phyloP scores from a whole-genome alignment of 1,139 yeast species.

The Hansenula anomala region DNA sequence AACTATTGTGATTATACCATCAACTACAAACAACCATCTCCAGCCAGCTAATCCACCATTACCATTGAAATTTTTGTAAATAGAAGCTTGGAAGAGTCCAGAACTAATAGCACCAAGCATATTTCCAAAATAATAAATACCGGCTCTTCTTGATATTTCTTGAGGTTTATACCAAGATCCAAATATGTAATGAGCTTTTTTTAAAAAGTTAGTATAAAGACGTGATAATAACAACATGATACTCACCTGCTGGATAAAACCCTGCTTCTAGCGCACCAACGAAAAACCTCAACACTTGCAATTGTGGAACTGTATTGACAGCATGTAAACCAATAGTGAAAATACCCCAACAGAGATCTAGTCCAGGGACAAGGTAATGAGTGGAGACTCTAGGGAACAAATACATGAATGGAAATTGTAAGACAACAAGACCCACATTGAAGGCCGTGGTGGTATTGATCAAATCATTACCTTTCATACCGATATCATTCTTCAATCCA shows the following conservation, averaged over 20 bases:
- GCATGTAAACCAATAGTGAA: conserved; percentile 42
- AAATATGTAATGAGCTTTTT: conserved; percentile 59
- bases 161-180: conserved; percentile 50
- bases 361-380: conserved; percentile 34
- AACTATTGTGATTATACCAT: conserved; percentile 54
- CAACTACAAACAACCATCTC: conserved; percentile 73
- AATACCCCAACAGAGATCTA: conserved; percentile 52
- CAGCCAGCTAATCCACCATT: conserved; percentile 42
- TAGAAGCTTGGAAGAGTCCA: conserved; percentile 58
- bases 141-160: conserved; percentile 56
- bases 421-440: conserved; percentile 53
- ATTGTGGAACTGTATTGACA: conserved; percentile 34
- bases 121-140: conserved; percentile 55
- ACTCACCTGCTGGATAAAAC: conserved; percentile 49
- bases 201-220: too few species aligned
- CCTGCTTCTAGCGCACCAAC: conserved; percentile 62
- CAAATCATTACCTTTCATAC: conserved; percentile 59
- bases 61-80: conserved; percentile 44
- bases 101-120: conserved; percentile 56
- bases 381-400: conserved; percentile 26
- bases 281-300: conserved; percentile 47
- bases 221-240: too few species aligned
- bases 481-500: conserved; percentile 50
- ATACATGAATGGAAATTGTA: conserved; percentile 44
- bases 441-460: conserved; percentile 54